A percentile compares a stretch with the other conserved stretches of the same genome.
Conservation (phyloP, 164 flowering plant genomes). For the Cinnamomum chago region DNA sequence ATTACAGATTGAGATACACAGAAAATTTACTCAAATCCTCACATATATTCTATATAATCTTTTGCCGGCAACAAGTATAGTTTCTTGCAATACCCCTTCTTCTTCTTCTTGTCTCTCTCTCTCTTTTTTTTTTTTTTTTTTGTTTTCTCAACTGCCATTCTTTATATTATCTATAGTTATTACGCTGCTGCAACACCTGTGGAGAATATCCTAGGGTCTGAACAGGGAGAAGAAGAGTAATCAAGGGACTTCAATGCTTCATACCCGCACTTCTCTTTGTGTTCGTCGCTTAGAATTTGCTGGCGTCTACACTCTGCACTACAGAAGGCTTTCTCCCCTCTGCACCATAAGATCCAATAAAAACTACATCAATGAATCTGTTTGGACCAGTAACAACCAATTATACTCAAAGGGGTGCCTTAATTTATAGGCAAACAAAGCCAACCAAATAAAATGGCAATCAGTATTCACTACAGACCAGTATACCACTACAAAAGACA, state of each 20-base stretch:
- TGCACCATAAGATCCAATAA: conserved; percentile 22
- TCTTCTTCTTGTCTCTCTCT: neutral
- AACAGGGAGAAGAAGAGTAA: conserved; percentile 43
- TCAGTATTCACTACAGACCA: neutral
- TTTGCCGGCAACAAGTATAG: neutral
- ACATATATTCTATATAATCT: neutral
- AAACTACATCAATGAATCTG: neutral
- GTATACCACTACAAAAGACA: neutral
- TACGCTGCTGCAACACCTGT: conserved; percentile 53
- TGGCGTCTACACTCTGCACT: conserved; percentile 54
- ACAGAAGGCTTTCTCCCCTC: conserved; percentile 63
- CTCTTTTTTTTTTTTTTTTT: neutral
- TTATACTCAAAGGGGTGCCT: neutral
- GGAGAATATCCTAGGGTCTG: conserved; percentile 33
- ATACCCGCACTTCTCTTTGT: conserved; percentile 35
- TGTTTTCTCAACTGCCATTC: neutral
- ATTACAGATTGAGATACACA: neutral
- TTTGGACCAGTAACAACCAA: neutral
- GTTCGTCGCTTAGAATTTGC: conserved; percentile 41
- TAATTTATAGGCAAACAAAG: neutral
- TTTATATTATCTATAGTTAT: neutral
- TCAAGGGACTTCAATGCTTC: conserved; percentile 29
- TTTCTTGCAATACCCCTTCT: neutral
- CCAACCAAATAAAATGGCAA: neutral
- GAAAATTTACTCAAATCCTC: neutral